Base-by-base conservation (phyloP, 305 asterid species). In the Fraxinus greggii region DNA sequence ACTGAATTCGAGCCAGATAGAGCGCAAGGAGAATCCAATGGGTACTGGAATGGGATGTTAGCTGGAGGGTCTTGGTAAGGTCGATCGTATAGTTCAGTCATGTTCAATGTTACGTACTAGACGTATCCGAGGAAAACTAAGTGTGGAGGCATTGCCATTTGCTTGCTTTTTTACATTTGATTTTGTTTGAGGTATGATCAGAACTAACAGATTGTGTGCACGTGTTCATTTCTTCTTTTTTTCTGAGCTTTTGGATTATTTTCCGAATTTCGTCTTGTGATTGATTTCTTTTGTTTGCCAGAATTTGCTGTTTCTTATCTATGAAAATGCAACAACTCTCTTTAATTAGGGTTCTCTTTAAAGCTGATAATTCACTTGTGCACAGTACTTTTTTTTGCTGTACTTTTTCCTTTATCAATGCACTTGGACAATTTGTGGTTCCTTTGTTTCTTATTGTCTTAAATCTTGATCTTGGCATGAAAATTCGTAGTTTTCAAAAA, bases 21-120 rank as follows among this genome's bases (percentile, higher is more conserved):
- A 45, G 84, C 48, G 48, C 85, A 79, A 80, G 85, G 78, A 3
- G 89, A 81, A 78, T 19, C 81, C 1, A 83, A 86, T 81, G 89
- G 78, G 1, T 86, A 77, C 73, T 88, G 91, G 91, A 86, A 65
- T 80, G 89, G 90, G 4, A 85, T 88, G 87, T 75, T 86, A 9
- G 78, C 84, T 10, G 91, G 88, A 21, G 91, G 89, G 1, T 83
- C 91, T 7, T 88, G 91, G 91, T 88, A 28, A 26, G 7, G 65
- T 45, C 4, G 42, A 48, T 28, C 36, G 40, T 73, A 59, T 29
- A 61, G 40, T 24, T 75, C 73, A 4, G 36, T 28, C 21, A 26
- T 28, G 9, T 67, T 19, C 38, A 12, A 29, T 29, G 28, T 32
- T 28, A n/a, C 74, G 2, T 4, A 24, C 3, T 13, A 65, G 3